Evolutionary conservation across 2,329 filamentous ascomycete species (phyloP), one percentile per base, ranked within the genome.

Genomic region (Fusarium bactridioides): DNA sequence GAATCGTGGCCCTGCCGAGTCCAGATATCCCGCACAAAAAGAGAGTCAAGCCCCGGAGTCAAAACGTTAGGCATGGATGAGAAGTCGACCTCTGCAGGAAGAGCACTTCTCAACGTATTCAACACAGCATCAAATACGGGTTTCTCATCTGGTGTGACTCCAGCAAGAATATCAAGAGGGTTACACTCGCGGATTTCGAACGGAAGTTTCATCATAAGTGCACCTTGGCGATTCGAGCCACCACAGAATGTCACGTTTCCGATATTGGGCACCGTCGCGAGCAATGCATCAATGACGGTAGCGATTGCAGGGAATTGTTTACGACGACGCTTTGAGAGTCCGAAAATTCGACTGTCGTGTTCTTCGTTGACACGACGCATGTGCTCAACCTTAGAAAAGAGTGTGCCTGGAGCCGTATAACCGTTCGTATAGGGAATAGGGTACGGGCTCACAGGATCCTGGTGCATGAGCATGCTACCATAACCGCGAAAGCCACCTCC

Each of bases 401-500:
- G 84, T 7, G 83, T 78, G 16, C 89, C 88, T 1, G 86, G 80
- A 3, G 91, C 93, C 13, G 86, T 88, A 81, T 96, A 97, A 4
- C 93, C 91, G 69, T 94, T 95, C 80, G 96, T 92, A 25, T 92
- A 91, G 0, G 94, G 89, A 31, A 97, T 92, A 0, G 95, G 95
- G 79, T 97, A 98, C 0, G 94, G 94, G 60, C 87, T 84, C 47
- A 94, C 88, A 10, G 85, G 82, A 76, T 95, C 93, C 73, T 89
- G 88, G 78, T 92, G 91, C 92, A 97, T 95, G 58, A 97, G 86
- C 78, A 97, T 90, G 80, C 94, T 97, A 11, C 94, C 95, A 86
- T 97, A 97, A 21, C 95, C 95, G 40, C 95, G 87, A 79, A 97
- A 97, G 1, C 95, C 95, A 29, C 95, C 95, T 47, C 95, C 95